A percentile compares a stretch with the other conserved stretches of the same genome.
These are phyloP conservation scores for Senna siamea DNA, from an alignment of 306 rosid genomes.

Conservation along the genomic window DNA sequence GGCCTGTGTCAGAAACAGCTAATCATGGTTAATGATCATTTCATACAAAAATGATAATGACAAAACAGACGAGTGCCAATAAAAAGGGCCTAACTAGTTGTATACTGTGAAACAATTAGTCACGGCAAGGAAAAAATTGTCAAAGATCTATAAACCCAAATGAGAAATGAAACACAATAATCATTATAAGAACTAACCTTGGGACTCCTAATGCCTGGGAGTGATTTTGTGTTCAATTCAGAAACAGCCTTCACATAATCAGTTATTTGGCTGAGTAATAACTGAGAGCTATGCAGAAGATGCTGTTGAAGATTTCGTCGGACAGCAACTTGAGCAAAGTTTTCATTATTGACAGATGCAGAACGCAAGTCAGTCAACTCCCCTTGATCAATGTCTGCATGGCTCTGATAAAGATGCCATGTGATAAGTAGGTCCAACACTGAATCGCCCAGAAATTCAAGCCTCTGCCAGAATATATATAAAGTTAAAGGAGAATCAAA, in stretches of 20 bases:
- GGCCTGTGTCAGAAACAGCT: constrained; percentile 53
- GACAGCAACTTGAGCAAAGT: constrained; percentile 86
- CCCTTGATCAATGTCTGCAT: constrained; percentile 78
- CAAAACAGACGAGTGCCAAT: background rate
- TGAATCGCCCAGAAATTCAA: constrained; percentile 93
- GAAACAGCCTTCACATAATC: constrained; percentile 65
- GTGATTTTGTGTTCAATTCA: constrained; percentile 49
- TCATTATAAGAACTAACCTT: constrained; percentile 59
- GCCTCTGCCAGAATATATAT: constrained; percentile 66
- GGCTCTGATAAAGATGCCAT: constrained; percentile 70
- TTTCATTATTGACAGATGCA: constrained; percentile 88
- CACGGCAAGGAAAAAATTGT: background rate
- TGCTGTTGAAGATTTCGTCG: constrained; percentile 69
- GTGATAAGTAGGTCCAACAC: constrained; percentile 93
- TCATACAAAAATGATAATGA: constrained; percentile 33
- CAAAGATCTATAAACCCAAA: background rate
- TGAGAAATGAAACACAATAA: background rate
- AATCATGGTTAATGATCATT: constrained; percentile 3
- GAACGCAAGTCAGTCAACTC: constrained; percentile 93
- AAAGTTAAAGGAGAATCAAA: constrained; percentile 19
- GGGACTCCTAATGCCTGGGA: constrained; percentile 64
- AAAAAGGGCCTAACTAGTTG: constrained; percentile 15
- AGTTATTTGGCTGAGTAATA: constrained; percentile 67
- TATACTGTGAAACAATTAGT: background rate
- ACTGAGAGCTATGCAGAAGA: constrained; percentile 73